Conservation (phyloP, 23 red algal species). For the Gracilaria vermiculophylla region DNA sequence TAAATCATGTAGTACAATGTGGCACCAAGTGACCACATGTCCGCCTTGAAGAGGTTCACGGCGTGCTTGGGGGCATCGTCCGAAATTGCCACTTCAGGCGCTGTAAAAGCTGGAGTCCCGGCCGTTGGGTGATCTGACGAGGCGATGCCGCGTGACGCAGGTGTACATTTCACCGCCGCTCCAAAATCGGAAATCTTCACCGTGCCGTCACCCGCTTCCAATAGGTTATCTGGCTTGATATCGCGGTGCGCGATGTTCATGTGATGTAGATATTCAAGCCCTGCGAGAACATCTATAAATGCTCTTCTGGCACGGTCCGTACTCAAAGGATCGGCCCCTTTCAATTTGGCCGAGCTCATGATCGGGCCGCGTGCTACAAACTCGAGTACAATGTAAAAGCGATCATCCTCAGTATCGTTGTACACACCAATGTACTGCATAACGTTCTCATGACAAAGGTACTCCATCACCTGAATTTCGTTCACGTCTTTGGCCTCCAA, state of each 20-base stretch:
- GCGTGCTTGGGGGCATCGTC: conserved; percentile 18
- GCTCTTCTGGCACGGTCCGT: conserved; percentile 43
- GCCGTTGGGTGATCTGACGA: neutral
- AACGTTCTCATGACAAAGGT: conserved; percentile 71
- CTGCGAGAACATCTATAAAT: conserved; percentile 64
- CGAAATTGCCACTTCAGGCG: conserved; percentile 70
- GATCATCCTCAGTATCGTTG: conserved; percentile 56
- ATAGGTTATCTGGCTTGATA: conserved; percentile 86
- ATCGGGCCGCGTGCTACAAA: conserved; percentile 68
- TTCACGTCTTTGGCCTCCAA: conserved; percentile 43
- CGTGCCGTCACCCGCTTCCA: conserved; percentile 48
- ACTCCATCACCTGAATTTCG: conserved; percentile 81
- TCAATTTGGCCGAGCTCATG: conserved; percentile 70
- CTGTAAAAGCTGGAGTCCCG: conserved; percentile 82
- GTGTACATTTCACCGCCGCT: conserved; percentile 12
- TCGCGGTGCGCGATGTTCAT: conserved; percentile 77
- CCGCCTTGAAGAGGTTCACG: conserved; percentile 47
- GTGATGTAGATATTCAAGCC: conserved; percentile 73
- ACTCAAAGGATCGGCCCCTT: conserved; percentile 30
- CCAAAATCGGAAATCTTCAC: conserved; percentile 91
- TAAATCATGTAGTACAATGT: conserved; percentile 76
- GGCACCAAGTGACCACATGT: conserved; percentile 85
- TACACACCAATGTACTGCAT: conserved; percentile 66
- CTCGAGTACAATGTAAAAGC: conserved; percentile 88
- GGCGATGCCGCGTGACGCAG: neutral